Percentiles rank a stretch among this genome's conserved stretches.
Conservation (phyloP, 148 eudicot genomes). For the Nepenthes gracilis region DNA sequence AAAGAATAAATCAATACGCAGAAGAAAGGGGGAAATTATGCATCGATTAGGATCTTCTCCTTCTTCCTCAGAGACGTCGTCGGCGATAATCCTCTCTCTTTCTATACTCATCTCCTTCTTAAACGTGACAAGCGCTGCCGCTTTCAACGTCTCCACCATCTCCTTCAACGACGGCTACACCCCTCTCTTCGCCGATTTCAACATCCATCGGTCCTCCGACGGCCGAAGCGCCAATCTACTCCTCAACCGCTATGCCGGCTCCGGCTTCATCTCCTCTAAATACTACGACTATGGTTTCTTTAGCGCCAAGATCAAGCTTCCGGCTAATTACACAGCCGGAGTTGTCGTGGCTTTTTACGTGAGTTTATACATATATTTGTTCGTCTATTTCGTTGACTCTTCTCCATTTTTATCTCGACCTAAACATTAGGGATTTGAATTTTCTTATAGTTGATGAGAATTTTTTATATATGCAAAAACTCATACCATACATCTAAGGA, state of each 20-base stretch:
- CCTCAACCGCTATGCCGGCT: constrained; percentile 75
- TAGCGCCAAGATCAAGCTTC: constrained; percentile 73
- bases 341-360: constrained; percentile 84
- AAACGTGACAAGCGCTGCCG: constrained; percentile 7
- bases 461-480: too few species aligned
- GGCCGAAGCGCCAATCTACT: constrained; percentile 50
- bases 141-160: constrained; percentile 33
- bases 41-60: neutral
- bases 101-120: constrained; percentile 5
- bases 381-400: neutral
- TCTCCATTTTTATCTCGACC: neutral
- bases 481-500: too few species aligned
- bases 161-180: constrained; percentile 47
- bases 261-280: constrained; percentile 76
- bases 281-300: constrained; percentile 81
- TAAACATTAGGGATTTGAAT: too few species aligned
- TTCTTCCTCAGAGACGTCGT: neutral
- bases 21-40: too few species aligned
- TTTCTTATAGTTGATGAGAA: too few species aligned
- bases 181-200: constrained; percentile 81
- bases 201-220: constrained; percentile 49
- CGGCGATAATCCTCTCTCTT: constrained; percentile 5
- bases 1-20: too few species aligned
- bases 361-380: constrained; percentile 12
- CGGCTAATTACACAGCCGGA: constrained; percentile 64